Evolutionary conservation across 2,329 filamentous ascomycete species (phyloP), one percentile per base, ranked within the genome.

Genomic region (Diaporthe destruens): DNA sequence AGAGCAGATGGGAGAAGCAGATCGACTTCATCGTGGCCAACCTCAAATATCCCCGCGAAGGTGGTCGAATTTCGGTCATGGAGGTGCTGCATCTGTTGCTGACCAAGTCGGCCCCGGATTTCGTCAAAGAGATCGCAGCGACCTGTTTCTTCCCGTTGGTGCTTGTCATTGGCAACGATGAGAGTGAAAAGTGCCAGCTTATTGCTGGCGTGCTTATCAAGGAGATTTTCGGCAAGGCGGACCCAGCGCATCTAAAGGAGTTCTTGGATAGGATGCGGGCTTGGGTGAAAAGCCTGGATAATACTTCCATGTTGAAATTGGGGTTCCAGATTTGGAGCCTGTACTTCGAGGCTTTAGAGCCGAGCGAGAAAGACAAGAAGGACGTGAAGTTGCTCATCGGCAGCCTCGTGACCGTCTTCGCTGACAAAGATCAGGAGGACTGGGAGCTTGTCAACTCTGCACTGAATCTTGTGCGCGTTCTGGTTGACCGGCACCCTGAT

Each of bases 1-100:
- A 95, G 82, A 93, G 91, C 75, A 89, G 96, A 18, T 97, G 96
- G 91, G 88, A 90, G 51, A 97, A 97, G 80, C 96, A 98, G 80
- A 88, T 98, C 66, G 90, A 88, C 71, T 99, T 98, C 80, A 87
- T 99, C 63, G 89, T 97, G 65, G 93, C 94, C 77, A 99, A 99
- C 79, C 86, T 99, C 75, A 92, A 96, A 73, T 99, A 98, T 80
- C 91, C 96, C 55, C 91, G 97, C 77, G 91, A 95, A 76, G 93
- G 96, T 74, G 96, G 96, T 36, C 90, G 97, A 49, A 87, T 98
- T 74, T 98, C 95, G 0, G 94, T 98, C 36, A 94, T 99, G 90
- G 96, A 99, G 82, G 91, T 96, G 3, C 87, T 98, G 57, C 92
- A 98, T 79, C 87, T 95, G 55, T 86, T 99, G n/a, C 86, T 98